Percentiles rank a stretch among this genome's conserved stretches.
phyloP scores from a whole-genome alignment of 129 eudicot genomes.

The Centaurea solstitialis region DNA sequence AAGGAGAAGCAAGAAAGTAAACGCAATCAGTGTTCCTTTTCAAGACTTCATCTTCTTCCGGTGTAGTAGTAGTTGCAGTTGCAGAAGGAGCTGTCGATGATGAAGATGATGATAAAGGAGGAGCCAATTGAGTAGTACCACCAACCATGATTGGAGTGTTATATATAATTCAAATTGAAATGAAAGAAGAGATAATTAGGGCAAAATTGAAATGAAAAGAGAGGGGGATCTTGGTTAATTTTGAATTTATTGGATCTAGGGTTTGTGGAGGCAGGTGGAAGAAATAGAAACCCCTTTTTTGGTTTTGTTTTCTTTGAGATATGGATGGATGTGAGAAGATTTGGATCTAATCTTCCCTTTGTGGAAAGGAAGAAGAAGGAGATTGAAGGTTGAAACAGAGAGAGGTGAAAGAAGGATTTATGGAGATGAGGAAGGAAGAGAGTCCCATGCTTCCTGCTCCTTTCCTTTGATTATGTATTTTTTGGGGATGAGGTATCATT shows the following conservation, averaged over 20 bases:
- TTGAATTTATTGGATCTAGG: conserved; percentile 35
- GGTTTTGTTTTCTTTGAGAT: background rate
- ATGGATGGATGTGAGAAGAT: background rate
- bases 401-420: background rate
- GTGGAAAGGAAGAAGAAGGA: background rate
- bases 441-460: conserved; percentile 18
- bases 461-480: conserved; percentile 5
- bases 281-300: background rate
- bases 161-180: background rate
- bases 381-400: conserved; percentile 9
- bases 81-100: conserved; percentile 19
- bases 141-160: conserved; percentile 45
- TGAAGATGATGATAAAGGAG: conserved; percentile 5
- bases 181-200: too few species aligned
- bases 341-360: conserved; percentile 21
- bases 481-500: conserved; percentile 6
- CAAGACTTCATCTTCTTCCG: conserved; percentile 69
- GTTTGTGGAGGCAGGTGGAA: conserved; percentile 8
- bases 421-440: conserved; percentile 16
- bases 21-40: conserved; percentile 92
- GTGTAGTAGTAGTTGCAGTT: background rate
- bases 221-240: conserved; percentile 6
- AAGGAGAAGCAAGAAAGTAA: conserved; percentile 94
- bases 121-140: conserved; percentile 29
- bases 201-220: background rate